Conservation (phyloP, 768 basidiomycete species). For the Trametes maxima region DNA sequence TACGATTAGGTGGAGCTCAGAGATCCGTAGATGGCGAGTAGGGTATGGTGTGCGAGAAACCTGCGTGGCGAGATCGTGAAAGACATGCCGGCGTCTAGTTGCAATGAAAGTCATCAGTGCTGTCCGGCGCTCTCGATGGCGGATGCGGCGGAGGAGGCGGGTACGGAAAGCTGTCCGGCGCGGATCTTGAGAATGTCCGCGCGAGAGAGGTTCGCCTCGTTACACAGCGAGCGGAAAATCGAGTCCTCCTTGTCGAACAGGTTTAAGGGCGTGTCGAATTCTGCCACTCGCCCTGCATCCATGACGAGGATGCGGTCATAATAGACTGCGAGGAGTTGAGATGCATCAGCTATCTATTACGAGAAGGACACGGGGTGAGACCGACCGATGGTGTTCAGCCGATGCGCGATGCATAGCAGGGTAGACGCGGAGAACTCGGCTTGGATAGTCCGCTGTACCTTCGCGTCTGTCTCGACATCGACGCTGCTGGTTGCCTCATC, state of each 20-base stretch:
- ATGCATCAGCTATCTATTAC: not conserved
- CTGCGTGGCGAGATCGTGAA: too few species aligned
- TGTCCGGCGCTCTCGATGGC: not conserved
- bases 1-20: too few species aligned
- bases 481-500: constrained; percentile 85
- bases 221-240: constrained; percentile 70
- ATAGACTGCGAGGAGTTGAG: constrained; percentile 53
- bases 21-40: too few species aligned
- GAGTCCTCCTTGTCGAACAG: constrained; percentile 63
- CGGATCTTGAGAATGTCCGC: constrained; percentile 59
- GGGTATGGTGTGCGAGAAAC: too few species aligned
- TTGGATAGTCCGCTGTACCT: constrained; percentile 86
- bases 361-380: not conserved
- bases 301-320: constrained; percentile 76
- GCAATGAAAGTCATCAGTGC: not conserved
- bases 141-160: not conserved
- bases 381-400: constrained; percentile 63
- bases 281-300: constrained; percentile 66
- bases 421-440: constrained; percentile 80
- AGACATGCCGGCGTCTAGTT: too few species aligned
- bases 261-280: constrained; percentile 73
- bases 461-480: constrained; percentile 85
- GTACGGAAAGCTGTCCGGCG: constrained; percentile 10
- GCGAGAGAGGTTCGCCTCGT: constrained; percentile 60
- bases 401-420: constrained; percentile 71